These are phyloP conservation scores for Volutella citrinella DNA, from an alignment of 2,329 filamentous ascomycete species.

Conservation along the genomic window DNA sequence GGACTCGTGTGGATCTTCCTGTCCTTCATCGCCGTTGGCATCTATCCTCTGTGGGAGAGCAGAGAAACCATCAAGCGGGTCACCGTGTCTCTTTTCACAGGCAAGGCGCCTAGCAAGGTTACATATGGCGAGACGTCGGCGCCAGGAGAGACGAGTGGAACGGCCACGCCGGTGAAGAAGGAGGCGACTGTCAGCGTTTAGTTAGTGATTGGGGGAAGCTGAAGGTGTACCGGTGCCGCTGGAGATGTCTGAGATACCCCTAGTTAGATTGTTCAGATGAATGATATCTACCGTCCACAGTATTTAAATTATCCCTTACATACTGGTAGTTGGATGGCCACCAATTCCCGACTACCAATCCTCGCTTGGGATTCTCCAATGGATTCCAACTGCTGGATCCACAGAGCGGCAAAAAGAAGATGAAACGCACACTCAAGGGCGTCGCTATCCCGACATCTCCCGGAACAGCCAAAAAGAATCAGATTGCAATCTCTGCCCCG, in stretches of 20 bases:
- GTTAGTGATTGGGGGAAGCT: background rate
- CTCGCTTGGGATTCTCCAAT: too few species aligned
- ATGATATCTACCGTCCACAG: too few species aligned
- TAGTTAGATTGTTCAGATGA: too few species aligned
- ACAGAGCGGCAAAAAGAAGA: too few species aligned
- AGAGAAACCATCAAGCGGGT: conserved; percentile 47
- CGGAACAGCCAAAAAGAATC: background rate
- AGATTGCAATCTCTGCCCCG: too few species aligned
- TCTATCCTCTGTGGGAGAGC: conserved; percentile 80
- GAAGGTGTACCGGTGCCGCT: too few species aligned
- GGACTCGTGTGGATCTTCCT: conserved; percentile 72
- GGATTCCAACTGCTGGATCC: too few species aligned
- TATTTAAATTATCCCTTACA: too few species aligned
- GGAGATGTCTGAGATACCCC: too few species aligned
- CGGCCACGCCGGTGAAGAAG: conserved; percentile 8
- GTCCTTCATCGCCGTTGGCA: conserved; percentile 66
- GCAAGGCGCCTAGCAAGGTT: conserved; percentile 12
- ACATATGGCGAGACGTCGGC: conserved; percentile 4
- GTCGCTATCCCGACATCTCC: background rate
- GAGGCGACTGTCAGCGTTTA: background rate
- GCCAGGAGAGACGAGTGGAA: conserved; percentile 2
- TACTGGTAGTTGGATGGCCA: too few species aligned
- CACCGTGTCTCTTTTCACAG: conserved; percentile 7
- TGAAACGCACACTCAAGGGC: too few species aligned
- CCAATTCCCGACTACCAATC: too few species aligned